Evolutionary conservation across 2,329 filamentous ascomycete genomes (phyloP).

Genomic region (Graphiopsis chlorocephala): DNA sequence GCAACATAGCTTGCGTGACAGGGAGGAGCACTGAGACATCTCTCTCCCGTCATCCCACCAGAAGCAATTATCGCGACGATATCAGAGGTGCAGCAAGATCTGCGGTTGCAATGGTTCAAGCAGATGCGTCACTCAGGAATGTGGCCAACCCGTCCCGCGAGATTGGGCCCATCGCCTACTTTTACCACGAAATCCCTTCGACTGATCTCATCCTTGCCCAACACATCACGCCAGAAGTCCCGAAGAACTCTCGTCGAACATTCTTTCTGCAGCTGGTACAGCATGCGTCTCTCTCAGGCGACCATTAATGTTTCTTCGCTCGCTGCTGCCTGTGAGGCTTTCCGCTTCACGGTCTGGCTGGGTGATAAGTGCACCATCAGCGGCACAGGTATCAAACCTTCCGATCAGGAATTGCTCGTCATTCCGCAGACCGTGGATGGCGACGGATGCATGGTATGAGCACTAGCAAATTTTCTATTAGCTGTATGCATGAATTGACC

Average conservation of each 20-base stretch:
- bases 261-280: neutral
- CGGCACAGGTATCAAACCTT: neutral
- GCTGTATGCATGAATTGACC: neutral
- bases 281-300: neutral
- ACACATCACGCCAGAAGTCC: neutral
- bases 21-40: neutral
- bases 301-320: neutral
- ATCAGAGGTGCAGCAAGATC: neutral
- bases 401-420: slow-evolving; percentile 3
- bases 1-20: neutral
- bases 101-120: neutral
- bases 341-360: slow-evolving; percentile 9
- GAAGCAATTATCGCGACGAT: neutral
- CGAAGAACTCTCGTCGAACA: neutral
- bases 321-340: neutral
- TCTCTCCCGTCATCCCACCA: neutral
- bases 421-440: neutral
- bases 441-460: slow-evolving; percentile 4
- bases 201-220: neutral
- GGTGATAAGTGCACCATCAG: slow-evolving; percentile 14
- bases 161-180: slow-evolving; percentile 11
- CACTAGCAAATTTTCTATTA: neutral
- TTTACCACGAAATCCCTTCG: neutral
- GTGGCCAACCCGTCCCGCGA: neutral
- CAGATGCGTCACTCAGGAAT: slow-evolving; percentile 3